phyloP scores from a whole-genome alignment of 345 rosid species.

The Syzygium jambos region DNA sequence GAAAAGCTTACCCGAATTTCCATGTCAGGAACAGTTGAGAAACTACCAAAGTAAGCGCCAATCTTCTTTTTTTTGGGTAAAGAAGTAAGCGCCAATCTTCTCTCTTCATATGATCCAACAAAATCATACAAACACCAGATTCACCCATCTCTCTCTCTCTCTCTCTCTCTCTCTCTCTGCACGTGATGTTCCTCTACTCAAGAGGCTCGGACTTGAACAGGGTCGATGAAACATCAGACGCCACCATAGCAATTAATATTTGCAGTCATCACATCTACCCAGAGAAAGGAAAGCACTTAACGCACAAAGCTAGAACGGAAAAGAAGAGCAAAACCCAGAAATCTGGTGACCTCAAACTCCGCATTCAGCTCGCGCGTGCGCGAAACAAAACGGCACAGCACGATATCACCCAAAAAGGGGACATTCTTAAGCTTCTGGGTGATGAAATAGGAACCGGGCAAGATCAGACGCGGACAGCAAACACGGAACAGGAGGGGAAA shows the following conservation, averaged over 20 bases:
- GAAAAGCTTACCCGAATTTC: neutral
- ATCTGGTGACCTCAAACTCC: neutral
- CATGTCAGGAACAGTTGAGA: neutral
- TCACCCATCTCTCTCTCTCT: neutral
- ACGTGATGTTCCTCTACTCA: neutral
- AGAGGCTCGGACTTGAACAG: neutral
- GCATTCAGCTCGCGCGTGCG: neutral
- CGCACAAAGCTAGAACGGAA: neutral
- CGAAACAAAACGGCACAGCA: neutral
- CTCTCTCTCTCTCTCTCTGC: neutral
- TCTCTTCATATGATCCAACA: neutral
- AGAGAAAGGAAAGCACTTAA: neutral
- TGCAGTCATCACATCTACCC: neutral
- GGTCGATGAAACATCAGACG: neutral
- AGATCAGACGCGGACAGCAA: neutral
- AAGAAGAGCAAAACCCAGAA: neutral
- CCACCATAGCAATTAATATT: neutral
- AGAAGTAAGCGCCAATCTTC: neutral
- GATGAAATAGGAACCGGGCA: neutral
- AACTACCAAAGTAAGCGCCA: neutral
- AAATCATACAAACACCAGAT: neutral
- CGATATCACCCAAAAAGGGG: neutral
- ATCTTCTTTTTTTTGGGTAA: too few relatives aligned
- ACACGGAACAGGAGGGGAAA: neutral
- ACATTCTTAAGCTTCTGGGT: neutral